Conservation (phyloP, 1,284 basidiomycete genomes). For the Ganoderma multipileum region DNA sequence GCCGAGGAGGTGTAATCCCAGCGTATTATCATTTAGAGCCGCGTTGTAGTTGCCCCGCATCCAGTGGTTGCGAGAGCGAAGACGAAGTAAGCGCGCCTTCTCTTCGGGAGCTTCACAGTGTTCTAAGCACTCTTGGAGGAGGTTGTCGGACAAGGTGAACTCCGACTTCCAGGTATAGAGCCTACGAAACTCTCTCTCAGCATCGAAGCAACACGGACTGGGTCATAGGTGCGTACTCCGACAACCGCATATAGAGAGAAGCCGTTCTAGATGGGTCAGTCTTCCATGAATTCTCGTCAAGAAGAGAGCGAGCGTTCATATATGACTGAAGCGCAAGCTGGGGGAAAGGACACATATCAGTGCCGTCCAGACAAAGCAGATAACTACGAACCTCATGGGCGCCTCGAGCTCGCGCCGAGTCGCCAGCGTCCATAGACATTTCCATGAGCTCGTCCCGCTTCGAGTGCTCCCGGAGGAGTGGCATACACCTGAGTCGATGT, state of each 20-base stretch:
- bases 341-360: neutral
- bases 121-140: conserved; percentile 58
- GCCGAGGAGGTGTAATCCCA: conserved; percentile 66
- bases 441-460: conserved; percentile 66
- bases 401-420: conserved; percentile 71
- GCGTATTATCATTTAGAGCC: conserved; percentile 63
- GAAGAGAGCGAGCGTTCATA: conserved; percentile 59
- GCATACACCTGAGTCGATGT: conserved; percentile 55
- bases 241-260: conserved; percentile 58
- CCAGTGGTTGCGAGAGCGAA: conserved; percentile 69
- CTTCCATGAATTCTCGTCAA: conserved; percentile 61
- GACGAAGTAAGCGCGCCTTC: conserved; percentile 60
- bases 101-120: conserved; percentile 58
- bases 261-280: conserved; percentile 55
- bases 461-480: conserved; percentile 62
- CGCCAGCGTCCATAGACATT: conserved; percentile 69
- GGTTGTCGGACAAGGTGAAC: conserved; percentile 54
- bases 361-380: neutral
- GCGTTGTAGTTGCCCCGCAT: conserved; percentile 59
- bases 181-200: conserved; percentile 40
- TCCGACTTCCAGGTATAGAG: conserved; percentile 72
- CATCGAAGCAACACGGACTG: neutral
- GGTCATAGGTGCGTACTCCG: conserved; percentile 57
- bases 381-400: conserved; percentile 64
- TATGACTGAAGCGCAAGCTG: conserved; percentile 69